Evolutionary conservation across 2,329 filamentous ascomycete species (phyloP).

Genomic region (Neurospora sp.): DNA sequence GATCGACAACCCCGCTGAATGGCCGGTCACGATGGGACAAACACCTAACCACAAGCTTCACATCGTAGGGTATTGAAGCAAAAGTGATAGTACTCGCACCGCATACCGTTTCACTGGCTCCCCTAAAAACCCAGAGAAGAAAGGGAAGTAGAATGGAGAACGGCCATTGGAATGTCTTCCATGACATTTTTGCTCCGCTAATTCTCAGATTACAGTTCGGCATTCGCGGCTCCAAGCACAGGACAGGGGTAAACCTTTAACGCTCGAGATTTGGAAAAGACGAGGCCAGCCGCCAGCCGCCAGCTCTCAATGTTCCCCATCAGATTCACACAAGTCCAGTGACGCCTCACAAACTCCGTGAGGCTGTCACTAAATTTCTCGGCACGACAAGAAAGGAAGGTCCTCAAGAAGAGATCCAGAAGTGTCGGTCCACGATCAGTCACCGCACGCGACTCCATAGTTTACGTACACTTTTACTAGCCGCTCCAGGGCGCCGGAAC

Average conservation of each 20-base stretch:
- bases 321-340: background rate
- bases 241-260: background rate
- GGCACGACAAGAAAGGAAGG: conserved; percentile 17
- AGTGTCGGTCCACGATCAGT: background rate
- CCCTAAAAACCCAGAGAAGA: background rate
- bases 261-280: background rate
- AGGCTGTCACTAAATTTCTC: background rate
- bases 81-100: background rate
- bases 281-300: background rate
- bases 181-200: background rate
- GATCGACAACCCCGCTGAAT: background rate
- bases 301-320: background rate
- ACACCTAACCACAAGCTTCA: background rate
- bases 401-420: conserved; percentile 5
- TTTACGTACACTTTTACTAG: background rate
- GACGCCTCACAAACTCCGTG: background rate
- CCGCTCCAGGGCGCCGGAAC: background rate
- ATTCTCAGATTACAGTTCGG: background rate
- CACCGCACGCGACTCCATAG: background rate
- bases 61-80: background rate
- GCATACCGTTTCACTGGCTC: background rate
- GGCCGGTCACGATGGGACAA: background rate
- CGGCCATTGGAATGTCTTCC: background rate
- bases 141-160: background rate
- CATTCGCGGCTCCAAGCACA: background rate